These are phyloP conservation scores for Pythium scleroteichum DNA, from an alignment of 352 stramenopile species.

Conservation along the genomic window DNA sequence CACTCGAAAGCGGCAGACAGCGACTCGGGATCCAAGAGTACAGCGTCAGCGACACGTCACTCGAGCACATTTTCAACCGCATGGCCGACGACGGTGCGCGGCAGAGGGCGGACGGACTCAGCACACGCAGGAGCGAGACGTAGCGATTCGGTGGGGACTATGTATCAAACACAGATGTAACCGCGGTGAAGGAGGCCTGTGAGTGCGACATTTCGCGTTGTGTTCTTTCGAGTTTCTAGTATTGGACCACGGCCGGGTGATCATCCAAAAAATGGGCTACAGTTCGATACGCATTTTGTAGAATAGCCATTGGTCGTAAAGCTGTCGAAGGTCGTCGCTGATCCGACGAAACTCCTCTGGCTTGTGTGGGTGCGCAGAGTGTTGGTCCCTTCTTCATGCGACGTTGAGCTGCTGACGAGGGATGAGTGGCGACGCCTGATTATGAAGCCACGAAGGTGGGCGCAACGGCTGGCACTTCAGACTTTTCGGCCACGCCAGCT, in stretches of 20 bases:
- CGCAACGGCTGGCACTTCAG: background rate
- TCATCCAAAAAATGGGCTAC: too few relatives aligned
- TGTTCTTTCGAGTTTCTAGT: too few relatives aligned
- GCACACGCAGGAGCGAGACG: background rate
- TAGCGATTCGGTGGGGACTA: too few relatives aligned
- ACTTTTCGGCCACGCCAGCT: background rate
- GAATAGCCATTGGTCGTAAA: background rate
- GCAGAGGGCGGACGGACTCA: background rate
- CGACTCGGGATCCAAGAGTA: slow-evolving; percentile 82
- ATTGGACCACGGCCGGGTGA: too few relatives aligned
- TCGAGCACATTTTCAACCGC: slow-evolving; percentile 94
- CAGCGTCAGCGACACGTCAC: slow-evolving; percentile 85
- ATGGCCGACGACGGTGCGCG: slow-evolving; percentile 55
- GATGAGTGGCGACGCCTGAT: background rate
- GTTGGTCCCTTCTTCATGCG: background rate
- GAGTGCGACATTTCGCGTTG: too few relatives aligned
- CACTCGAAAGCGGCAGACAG: slow-evolving; percentile 70
- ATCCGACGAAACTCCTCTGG: slow-evolving; percentile 1
- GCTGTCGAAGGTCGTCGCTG: background rate
- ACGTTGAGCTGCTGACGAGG: background rate
- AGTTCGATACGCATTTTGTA: too few relatives aligned
- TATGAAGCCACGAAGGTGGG: background rate
- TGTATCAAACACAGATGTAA: too few relatives aligned
- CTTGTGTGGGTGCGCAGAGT: background rate
- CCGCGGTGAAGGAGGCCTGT: too few relatives aligned